Conservation (phyloP, 2,329 filamentous ascomycete genomes). For the Beauveria scarabaeidicola region DNA sequence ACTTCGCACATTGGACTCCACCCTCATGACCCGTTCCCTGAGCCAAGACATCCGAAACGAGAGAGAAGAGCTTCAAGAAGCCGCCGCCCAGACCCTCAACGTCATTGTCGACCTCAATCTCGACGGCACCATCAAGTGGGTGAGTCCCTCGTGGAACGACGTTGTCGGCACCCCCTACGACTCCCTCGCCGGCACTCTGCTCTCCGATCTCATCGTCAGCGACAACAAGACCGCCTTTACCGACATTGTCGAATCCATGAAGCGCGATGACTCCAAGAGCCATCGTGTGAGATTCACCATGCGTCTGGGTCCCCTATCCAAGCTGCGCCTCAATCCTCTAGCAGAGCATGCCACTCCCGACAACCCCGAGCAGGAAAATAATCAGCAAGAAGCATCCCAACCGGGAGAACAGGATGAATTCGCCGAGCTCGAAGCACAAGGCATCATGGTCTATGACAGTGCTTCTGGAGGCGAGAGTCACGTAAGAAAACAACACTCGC, state of each 20-base stretch:
- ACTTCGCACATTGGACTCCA: slow-evolving; percentile 40
- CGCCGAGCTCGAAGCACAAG: slow-evolving; percentile 85
- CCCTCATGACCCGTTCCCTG: slow-evolving; percentile 55
- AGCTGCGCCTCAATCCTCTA: slow-evolving; percentile 43
- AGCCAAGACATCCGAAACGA: slow-evolving; percentile 90
- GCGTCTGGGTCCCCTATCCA: slow-evolving; percentile 59
- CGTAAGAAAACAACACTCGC: slow-evolving; percentile 45
- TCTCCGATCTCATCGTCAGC: slow-evolving; percentile 69
- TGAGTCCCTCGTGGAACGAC: slow-evolving; percentile 91
- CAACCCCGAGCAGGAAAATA: slow-evolving; percentile 30
- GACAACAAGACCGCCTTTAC: slow-evolving; percentile 74
- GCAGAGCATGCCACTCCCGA: slow-evolving; percentile 30
- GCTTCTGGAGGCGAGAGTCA: slow-evolving; percentile 81
- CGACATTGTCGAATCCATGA: slow-evolving; percentile 79
- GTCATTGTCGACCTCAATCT: slow-evolving; percentile 91
- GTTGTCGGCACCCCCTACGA: slow-evolving; percentile 75
- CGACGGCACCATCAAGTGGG: slow-evolving; percentile 86
- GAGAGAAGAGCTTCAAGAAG: slow-evolving; percentile 86
- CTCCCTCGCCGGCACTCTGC: slow-evolving; percentile 64
- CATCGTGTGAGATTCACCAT: slow-evolving; percentile 79
- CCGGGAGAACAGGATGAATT: slow-evolving; percentile 25
- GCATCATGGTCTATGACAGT: slow-evolving; percentile 95
- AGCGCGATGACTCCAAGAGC: slow-evolving; percentile 85
- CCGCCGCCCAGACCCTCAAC: slow-evolving; percentile 92
- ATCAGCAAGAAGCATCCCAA: slow-evolving; percentile 19